phyloP scores from a whole-genome alignment of 1,139 yeast genomes.

The Hansenula sp. region DNA sequence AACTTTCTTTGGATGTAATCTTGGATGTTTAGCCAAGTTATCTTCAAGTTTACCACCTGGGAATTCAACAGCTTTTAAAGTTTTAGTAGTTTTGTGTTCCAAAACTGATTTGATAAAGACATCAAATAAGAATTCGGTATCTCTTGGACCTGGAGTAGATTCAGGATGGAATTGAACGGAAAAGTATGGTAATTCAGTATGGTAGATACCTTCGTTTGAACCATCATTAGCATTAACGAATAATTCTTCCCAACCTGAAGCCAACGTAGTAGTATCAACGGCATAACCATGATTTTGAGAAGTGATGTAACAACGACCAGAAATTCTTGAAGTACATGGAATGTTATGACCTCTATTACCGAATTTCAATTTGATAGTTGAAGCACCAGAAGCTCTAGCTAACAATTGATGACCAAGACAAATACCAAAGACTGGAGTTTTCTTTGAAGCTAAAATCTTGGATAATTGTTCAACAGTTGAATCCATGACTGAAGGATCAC shows the following conservation, averaged over 20 bases:
- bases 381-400: slow-evolving; percentile 95
- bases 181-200: slow-evolving; percentile 81
- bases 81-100: slow-evolving; percentile 52
- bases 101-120: slow-evolving; percentile 81
- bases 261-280: slow-evolving; percentile 75
- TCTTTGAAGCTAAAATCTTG: slow-evolving; percentile 55
- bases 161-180: slow-evolving; percentile 99
- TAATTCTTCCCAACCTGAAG: slow-evolving; percentile 86
- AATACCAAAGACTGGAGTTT: slow-evolving; percentile 88
- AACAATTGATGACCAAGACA: slow-evolving; percentile 98
- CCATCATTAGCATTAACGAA: slow-evolving; percentile 96
- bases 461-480: slow-evolving; percentile 57
- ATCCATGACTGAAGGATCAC: slow-evolving; percentile 90
- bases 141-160: slow-evolving; percentile 99
- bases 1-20: slow-evolving; percentile 85
- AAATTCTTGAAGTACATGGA: slow-evolving; percentile 90
- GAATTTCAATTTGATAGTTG: slow-evolving; percentile 85
- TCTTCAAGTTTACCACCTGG: slow-evolving; percentile 85
- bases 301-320: slow-evolving; percentile 97
- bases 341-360: slow-evolving; percentile 99
- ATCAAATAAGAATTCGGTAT: slow-evolving; percentile 95
- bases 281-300: slow-evolving; percentile 99
- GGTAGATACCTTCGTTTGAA: slow-evolving; percentile 97
- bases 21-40: slow-evolving; percentile 69
- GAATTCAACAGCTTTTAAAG: slow-evolving; percentile 71